phyloP scores from a whole-genome alignment of 2,329 filamentous ascomycete species.

The Exophiala lecanii-corni region DNA sequence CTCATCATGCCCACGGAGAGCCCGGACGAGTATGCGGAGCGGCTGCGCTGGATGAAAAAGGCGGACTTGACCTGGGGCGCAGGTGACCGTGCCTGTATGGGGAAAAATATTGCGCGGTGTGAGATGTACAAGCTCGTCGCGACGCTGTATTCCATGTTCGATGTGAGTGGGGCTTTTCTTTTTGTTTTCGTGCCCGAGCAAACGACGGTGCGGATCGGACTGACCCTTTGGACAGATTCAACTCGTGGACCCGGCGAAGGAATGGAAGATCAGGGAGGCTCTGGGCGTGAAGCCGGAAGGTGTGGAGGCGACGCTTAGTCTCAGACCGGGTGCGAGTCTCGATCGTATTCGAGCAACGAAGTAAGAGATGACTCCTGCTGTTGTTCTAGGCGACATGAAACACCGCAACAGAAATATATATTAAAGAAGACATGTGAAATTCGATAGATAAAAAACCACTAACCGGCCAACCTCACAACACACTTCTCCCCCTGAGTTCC shows the following conservation, averaged over 20 bases:
- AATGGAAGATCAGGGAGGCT: constrained; percentile 7
- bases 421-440: too few species aligned
- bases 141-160: constrained; percentile 3
- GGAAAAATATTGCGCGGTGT: constrained; percentile 5
- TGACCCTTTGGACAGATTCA: constrained; percentile 3
- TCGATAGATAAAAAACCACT: too few species aligned
- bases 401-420: too few species aligned
- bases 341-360: too few species aligned
- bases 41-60: constrained; percentile 6
- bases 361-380: too few species aligned
- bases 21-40: constrained; percentile 4
- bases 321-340: constrained; percentile 39
- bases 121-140: constrained; percentile 10
- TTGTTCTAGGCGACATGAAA: too few species aligned
- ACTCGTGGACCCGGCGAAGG: constrained; percentile 3
- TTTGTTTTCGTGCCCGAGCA: too few species aligned
- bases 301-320: constrained; percentile 32
- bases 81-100: constrained; percentile 8
- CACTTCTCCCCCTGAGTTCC: too few species aligned
- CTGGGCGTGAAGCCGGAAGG: constrained; percentile 26
- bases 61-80: constrained; percentile 6
- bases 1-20: constrained; percentile 1
- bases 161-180: constrained; percentile 2
- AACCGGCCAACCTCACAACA: too few species aligned
- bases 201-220: too few species aligned